These are phyloP conservation scores for Moesziomyces parantarcticus DNA, from an alignment of 1,284 basidiomycete genomes.

Conservation along the genomic window DNA sequence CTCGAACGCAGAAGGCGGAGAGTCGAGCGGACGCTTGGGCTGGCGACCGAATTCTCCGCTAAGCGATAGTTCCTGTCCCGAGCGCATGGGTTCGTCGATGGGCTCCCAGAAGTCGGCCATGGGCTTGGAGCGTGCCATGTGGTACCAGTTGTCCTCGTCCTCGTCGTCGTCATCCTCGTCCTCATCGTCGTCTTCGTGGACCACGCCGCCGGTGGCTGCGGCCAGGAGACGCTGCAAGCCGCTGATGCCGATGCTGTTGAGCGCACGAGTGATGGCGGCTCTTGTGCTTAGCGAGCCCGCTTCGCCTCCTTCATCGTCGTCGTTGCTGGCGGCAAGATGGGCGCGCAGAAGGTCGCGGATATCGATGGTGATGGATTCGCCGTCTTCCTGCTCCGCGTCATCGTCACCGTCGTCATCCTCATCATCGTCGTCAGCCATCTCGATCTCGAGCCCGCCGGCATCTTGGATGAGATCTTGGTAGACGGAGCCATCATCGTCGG, in stretches of 20 bases:
- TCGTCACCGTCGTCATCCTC: conserved; percentile 29
- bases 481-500: conserved; percentile 29
- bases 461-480: conserved; percentile 31
- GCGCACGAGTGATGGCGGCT: conserved; percentile 31
- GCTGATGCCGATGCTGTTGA: conserved; percentile 49
- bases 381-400: conserved; percentile 22
- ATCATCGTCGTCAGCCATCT: conserved; percentile 35
- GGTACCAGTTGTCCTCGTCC: conserved; percentile 42
- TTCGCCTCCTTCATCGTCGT: conserved; percentile 17
- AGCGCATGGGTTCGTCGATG: conserved; percentile 75
- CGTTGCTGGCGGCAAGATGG: conserved; percentile 22
- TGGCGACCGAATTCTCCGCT: conserved; percentile 86
- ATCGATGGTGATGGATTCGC: conserved; percentile 41
- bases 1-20: conserved; percentile 37
- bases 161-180: conserved; percentile 43
- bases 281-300: conserved; percentile 18
- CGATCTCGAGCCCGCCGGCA: conserved; percentile 37
- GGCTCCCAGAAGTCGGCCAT: conserved; percentile 62
- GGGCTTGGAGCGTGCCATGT: conserved; percentile 28
- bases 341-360: conserved; percentile 46
- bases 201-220: conserved; percentile 26
- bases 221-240: conserved; percentile 51
- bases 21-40: conserved; percentile 34
- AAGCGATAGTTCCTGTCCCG: conserved; percentile 78
- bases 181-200: conserved; percentile 46